A percentile compares a stretch with the other conserved stretches of the same genome.
These are phyloP conservation scores for Nicotiana benthamiana DNA, from an alignment of 257 asterid genomes.

Conservation along the genomic window DNA sequence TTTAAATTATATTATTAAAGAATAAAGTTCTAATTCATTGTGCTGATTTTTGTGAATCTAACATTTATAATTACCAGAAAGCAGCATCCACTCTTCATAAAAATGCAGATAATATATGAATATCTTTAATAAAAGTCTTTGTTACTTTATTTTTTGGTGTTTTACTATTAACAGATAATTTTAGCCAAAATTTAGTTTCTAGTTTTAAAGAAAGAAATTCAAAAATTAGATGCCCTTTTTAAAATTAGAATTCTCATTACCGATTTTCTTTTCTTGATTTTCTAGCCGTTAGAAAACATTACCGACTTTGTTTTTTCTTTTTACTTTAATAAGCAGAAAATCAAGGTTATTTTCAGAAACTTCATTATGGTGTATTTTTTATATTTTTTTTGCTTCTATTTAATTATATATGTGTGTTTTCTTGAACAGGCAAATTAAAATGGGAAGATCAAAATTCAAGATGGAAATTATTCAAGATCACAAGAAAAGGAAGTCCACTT, in stretches of 20 bases:
- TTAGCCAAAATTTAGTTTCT: background rate
- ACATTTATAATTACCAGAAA: background rate
- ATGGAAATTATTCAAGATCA: conserved; percentile 46
- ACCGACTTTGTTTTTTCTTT: no score
- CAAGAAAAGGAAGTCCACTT: conserved; percentile 33
- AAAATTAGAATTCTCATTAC: background rate
- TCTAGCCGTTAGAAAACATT: no score
- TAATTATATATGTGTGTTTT: no score
- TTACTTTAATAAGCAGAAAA: no score
- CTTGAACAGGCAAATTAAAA: background rate
- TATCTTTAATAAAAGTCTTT: background rate
- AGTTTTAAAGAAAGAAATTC: background rate
- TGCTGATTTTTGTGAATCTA: background rate
- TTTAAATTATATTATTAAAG: background rate
- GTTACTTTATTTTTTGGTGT: background rate
- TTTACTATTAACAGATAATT: no score
- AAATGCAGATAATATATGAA: background rate
- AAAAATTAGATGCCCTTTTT: background rate
- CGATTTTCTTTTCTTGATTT: no score
- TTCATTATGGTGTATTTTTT: background rate
- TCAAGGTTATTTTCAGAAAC: no score
- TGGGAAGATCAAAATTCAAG: conserved; percentile 65
- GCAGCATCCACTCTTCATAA: background rate
- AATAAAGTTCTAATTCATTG: background rate
- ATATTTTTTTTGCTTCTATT: background rate